Evolutionary conservation across 768 basidiomycete species (phyloP).

Genomic region (Clitopilus hobsonii): DNA sequence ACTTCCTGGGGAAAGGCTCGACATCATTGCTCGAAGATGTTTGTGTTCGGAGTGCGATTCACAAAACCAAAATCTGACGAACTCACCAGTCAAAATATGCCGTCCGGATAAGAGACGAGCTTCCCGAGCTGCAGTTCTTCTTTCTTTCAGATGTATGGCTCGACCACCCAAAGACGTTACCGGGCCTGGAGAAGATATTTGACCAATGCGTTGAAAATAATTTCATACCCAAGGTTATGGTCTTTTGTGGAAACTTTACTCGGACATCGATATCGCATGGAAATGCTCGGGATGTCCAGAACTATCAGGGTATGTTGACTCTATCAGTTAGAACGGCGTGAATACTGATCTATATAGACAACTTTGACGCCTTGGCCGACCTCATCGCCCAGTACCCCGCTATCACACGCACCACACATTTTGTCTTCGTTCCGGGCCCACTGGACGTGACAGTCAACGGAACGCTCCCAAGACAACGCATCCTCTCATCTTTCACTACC

Average conservation of each 20-base stretch:
- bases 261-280: constrained; percentile 78
- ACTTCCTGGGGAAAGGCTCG: constrained; percentile 93
- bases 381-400: constrained; percentile 77
- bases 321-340: neutral
- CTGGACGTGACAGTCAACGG: constrained; percentile 81
- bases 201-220: constrained; percentile 84
- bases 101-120: constrained; percentile 59
- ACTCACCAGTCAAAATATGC: constrained; percentile 53
- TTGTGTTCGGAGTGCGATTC: constrained; percentile 17
- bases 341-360: constrained; percentile 45
- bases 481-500: constrained; percentile 71
- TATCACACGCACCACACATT: constrained; percentile 77
- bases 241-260: constrained; percentile 95
- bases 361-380: constrained; percentile 83
- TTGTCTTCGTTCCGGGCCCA: constrained; percentile 93
- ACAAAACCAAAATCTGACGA: constrained; percentile 3
- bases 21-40: constrained; percentile 92
- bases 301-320: constrained; percentile 71
- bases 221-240: constrained; percentile 84
- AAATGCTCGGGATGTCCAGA: constrained; percentile 69
- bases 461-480: constrained; percentile 73
- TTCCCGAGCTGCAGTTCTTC: constrained; percentile 81
- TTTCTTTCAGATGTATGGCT: constrained; percentile 96
- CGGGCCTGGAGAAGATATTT: constrained; percentile 79
- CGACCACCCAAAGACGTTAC: constrained; percentile 79